Evolutionary conservation across 495 filamentous ascomycete genomes (phyloP), one percentile per base, ranked within the genome.

Genomic region (Bacidia gigantensis): DNA sequence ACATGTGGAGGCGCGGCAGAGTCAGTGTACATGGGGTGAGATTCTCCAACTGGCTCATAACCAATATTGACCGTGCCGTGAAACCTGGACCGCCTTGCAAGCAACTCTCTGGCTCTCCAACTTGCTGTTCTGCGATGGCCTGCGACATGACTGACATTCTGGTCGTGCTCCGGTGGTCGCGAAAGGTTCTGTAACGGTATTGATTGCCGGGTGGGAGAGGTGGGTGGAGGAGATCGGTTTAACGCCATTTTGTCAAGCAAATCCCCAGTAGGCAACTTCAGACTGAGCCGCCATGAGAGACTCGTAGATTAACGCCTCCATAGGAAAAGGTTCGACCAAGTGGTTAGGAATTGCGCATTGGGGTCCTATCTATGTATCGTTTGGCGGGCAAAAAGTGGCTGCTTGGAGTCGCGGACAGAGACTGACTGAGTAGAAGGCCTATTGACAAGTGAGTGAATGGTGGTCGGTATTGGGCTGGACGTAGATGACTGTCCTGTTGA

Each of bases 151-250:
- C 20, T 17, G n/a, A 25, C 39, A 2, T 35, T 26, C 26, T 20
- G 50, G 49, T 61, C 58, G 17, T 72, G 69, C 53, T 75, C 76
- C 43, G 78, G 73, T 29, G 75, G 69, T 50, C 78, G 74, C 26
- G 80, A 79, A 46, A 95, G 80, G 64, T 94, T 82, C 64, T 84
- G 83, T 46, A 96, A 71, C 45, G 89, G 87, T 66, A 95, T 94
- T 40, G 83, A 83, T 54, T 87, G 83, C 46, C 76, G 68, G 26
- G 77, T 64, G 38, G 74, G 56, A 53, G 71, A 60, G 25, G 72
- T 65, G 56, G 70, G 66, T 61, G 72, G 65, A 56, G 67, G 69
- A 29, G 69, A 68, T 61, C 69, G 72, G 66, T 74, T 69, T 47
- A 77, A 75, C 67, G 79, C 77, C 81, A 85, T 85, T 3, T 17